Base-by-base conservation (phyloP, 768 basidiomycete species). In the Auricularia sp. region DNA sequence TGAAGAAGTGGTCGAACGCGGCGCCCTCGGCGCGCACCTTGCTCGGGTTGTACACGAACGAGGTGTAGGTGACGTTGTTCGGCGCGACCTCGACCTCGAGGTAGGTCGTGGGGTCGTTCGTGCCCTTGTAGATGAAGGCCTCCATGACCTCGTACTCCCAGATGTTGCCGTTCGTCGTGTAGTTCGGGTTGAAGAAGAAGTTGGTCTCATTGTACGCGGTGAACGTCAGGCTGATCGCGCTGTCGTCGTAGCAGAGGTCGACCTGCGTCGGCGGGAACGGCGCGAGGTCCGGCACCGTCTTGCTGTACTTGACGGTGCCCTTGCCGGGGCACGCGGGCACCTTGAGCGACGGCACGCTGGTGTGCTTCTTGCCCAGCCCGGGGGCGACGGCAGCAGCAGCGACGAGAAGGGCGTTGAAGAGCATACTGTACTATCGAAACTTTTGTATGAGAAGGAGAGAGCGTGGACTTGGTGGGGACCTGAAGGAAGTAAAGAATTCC, bases 81-180 rank as follows among this genome's bases (percentile, higher is more conserved):
- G 56, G 56, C 56, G 56, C 56, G 56, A 59, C 56, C 56, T 59
- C 56, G 34, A 59, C 23, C 34, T 59, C 56, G 29, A 59, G 34
- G 34, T 59, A 59, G 6, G 56, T 59, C 11, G 29, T 18, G 23
- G 56, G 56, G 56, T 59, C 56, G 34, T 23, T 18, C 29, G 56
- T 59, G 56, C 56, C 56, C 23, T 33, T 23, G 56, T 29, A 33
- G 12, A 59, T 34, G 56, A 59, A 59, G 7, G 56, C 56, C 56
- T 59, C 56, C 56, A 59, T 59, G 23, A 59, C 56, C 56, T 59
- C 56, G 56, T 59, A 59, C 56, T 59, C 56, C 56, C 56, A 59
- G 56, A 59, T 59, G 23, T 59, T 59, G 56, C 56, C 56, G 1
- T 59, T 59, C 29, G 56, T 59, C 11, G 56, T 59, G 29, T 59